phyloP scores from a whole-genome alignment of 345 rosid genomes.

The Atalantia buxifolia region DNA sequence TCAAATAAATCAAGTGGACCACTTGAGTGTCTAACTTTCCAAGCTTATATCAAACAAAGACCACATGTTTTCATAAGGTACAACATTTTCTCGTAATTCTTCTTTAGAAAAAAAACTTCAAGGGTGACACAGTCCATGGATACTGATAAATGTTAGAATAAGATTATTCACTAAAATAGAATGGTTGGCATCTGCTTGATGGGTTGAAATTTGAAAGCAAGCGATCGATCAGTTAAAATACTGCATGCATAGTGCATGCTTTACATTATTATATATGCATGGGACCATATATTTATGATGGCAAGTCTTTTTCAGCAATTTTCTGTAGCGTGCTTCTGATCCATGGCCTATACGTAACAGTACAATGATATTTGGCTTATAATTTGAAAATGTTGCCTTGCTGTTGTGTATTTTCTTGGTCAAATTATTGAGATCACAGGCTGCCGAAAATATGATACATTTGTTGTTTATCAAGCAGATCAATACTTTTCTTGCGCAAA shows the following conservation, averaged over 20 bases:
- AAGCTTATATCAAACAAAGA: neutral
- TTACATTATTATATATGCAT: neutral
- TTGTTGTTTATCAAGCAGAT: neutral
- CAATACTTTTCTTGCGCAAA: neutral
- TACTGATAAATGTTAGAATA: neutral
- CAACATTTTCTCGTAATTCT: neutral
- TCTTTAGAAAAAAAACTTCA: neutral
- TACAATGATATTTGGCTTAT: neutral
- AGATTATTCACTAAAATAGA: neutral
- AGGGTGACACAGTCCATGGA: neutral
- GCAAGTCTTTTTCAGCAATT: constrained; percentile 7
- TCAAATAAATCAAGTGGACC: neutral
- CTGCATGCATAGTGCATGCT: neutral
- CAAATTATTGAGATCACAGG: neutral
- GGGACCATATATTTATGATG: neutral
- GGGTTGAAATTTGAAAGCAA: neutral
- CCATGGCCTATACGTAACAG: neutral
- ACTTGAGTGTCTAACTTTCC: neutral
- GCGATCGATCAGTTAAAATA: neutral
- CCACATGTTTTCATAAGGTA: neutral
- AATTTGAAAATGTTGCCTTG: neutral
- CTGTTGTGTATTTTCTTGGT: neutral
- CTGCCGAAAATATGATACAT: constrained; percentile 2
- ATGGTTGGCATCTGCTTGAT: neutral
- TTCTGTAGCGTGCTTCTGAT: neutral